phyloP scores from a whole-genome alignment of 805 yeast species.

The Metschnikowia noctiluminum region DNA sequence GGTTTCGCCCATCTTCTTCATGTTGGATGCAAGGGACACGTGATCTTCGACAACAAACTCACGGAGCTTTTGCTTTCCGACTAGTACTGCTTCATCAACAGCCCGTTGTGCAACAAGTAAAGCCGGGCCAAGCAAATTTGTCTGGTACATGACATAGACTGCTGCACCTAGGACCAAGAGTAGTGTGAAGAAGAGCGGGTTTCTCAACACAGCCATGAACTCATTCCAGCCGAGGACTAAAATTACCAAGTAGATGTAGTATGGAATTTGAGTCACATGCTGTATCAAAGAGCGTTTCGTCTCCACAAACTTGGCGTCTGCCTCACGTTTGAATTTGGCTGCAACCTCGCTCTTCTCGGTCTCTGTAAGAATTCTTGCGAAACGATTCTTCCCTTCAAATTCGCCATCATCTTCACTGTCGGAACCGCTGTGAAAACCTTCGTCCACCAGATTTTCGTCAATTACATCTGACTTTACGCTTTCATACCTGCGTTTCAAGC shows the following conservation, averaged over 20 bases:
- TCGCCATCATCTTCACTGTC: conserved; percentile 19
- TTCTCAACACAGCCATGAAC: conserved; percentile 80
- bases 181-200: conserved; percentile 76
- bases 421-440: conserved; percentile 17
- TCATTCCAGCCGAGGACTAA: conserved; percentile 93
- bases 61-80: conserved; percentile 59
- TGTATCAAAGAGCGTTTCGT: conserved; percentile 84
- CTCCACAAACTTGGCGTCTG: conserved; percentile 78
- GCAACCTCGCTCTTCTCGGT: conserved; percentile 55
- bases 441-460: conserved; percentile 23
- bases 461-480: conserved; percentile 38
- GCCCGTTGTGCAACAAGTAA: conserved; percentile 55
- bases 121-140: conserved; percentile 78
- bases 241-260: conserved; percentile 71
- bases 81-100: conserved; percentile 50
- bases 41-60: conserved; percentile 55
- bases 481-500: conserved; percentile 20
- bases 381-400: conserved; percentile 28
- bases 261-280: conserved; percentile 76
- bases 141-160: conserved; percentile 60
- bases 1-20: conserved; percentile 11
- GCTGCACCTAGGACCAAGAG: conserved; percentile 57
- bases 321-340: conserved; percentile 63
- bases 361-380: conserved; percentile 56
- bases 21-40: conserved; percentile 22